Evolutionary conservation across 805 yeast genomes (phyloP).

Genomic region (Kregervanrija pseudodelftensis): DNA sequence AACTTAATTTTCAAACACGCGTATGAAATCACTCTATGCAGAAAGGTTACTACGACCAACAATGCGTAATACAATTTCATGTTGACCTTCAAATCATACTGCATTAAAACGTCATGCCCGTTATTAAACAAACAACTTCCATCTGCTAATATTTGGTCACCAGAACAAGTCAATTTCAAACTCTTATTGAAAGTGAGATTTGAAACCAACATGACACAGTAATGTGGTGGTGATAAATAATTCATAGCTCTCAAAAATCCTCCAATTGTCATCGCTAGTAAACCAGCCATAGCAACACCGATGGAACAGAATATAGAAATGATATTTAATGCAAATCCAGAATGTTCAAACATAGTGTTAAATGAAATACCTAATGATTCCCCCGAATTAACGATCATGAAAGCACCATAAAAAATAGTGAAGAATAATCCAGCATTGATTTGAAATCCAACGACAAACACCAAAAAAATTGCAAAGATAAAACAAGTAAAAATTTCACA

Average conservation of each 20-base stretch:
- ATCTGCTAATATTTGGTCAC: slow-evolving; percentile 20
- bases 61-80: slow-evolving; percentile 33
- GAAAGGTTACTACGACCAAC: slow-evolving; percentile 31
- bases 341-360: slow-evolving; percentile 62
- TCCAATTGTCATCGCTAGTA: slow-evolving; percentile 74
- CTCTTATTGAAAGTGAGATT: slow-evolving; percentile 49
- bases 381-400: slow-evolving; percentile 61
- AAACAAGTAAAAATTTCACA: slow-evolving; percentile 55
- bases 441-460: slow-evolving; percentile 69
- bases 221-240: slow-evolving; percentile 72
- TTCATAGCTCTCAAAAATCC: slow-evolving; percentile 61
- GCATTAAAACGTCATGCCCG: slow-evolving; percentile 51
- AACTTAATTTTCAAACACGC: slow-evolving; percentile 18
- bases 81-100: slow-evolving; percentile 38
- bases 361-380: slow-evolving; percentile 81
- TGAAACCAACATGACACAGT: slow-evolving; percentile 55
- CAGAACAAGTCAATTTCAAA: slow-evolving; percentile 42
- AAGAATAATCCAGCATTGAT: slow-evolving; percentile 62
- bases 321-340: slow-evolving; percentile 75
- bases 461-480: slow-evolving; percentile 53
- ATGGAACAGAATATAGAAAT: slow-evolving; percentile 60
- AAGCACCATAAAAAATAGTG: slow-evolving; percentile 46
- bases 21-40: slow-evolving; percentile 36
- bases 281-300: slow-evolving; percentile 79
- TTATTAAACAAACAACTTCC: slow-evolving; percentile 40